Base-by-base conservation (phyloP, 192 early-diverging fungal genomes). In the Phlyctochytrium arcticum region DNA sequence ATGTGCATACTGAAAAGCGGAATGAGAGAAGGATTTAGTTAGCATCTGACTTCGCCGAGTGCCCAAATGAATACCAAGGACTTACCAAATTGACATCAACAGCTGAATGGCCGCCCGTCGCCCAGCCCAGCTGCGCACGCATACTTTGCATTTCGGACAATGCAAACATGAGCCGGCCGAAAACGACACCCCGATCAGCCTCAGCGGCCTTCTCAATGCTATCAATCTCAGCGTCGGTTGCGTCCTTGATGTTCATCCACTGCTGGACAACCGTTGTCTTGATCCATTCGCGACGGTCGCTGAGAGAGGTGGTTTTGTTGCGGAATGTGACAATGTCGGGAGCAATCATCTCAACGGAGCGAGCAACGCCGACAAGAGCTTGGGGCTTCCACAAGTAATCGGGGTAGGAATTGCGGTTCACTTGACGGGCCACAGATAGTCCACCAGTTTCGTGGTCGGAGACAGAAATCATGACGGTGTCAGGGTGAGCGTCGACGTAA, bases 381-480 rank as follows among this genome's bases (percentile, higher is more conserved):
- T 85, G 75, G 0, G 96, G 96, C 61, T 80, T 75, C 86, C 85
- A 79, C 42, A 44, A 37, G 72, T 99, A 99, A n/a, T 88, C 88
- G 15, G 97, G 95, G 58, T 94, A 97, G 4, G 60, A 62, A 0
- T 65, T 31, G 6, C 75, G 73, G 36, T 64, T 65, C 21, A 87
- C 70, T 78, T 96, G 92, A 60, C 85, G 80, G 35, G 80, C 93
- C 29, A 93, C 76, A 0, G 92, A 85, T 23, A 98, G 81, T 2
- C 97, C 97, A 36, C 97, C 97, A 0, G 97, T 99, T 75, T 99
- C 97, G 73, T 99, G 97, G 75, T 99, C 97, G 23, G 76, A 79
- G 17, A 75, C 73, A 44, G 92, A 94, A 35, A 99, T 90, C 84
- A 99, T 77, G 35, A 96, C 78, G 0, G 94, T 95, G 19, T 86